A percentile compares a stretch with the other conserved stretches of the same genome.
phyloP scores from a whole-genome alignment of 306 rosid genomes.

The Pyrus communis region DNA sequence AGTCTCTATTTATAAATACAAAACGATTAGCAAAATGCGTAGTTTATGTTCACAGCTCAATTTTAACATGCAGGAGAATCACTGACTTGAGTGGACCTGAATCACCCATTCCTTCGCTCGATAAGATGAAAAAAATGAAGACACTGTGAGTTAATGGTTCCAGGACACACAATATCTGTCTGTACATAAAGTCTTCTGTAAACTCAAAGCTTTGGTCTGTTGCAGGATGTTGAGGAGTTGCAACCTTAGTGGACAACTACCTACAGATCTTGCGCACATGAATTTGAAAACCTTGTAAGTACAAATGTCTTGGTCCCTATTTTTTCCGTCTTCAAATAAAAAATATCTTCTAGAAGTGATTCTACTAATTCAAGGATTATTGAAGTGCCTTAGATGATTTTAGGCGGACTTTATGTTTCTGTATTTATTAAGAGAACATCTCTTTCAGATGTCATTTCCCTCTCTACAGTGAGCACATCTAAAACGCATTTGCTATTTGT shows the following conservation, averaged over 20 bases:
- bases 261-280: conserved; percentile 32
- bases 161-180: not conserved
- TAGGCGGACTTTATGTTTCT: too few relatives aligned
- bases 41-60: not conserved
- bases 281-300: conserved; percentile 45
- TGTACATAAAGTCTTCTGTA: not conserved
- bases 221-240: conserved; percentile 64
- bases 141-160: conserved; percentile 46
- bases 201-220: conserved; percentile 1
- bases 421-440: too few relatives aligned
- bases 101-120: conserved; percentile 45
- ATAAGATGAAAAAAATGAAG: conserved; percentile 21
- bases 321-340: not conserved
- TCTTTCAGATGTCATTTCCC: too few relatives aligned
- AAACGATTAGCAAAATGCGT: not conserved
- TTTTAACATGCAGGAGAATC: conserved; percentile 54
- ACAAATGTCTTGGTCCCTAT: not conserved
- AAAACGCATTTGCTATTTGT: not conserved
- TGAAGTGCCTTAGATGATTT: not conserved
- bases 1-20: not conserved
- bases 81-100: conserved; percentile 57
- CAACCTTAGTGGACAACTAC: conserved; percentile 54
- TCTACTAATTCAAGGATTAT: not conserved
- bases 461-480: too few relatives aligned
- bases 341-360: not conserved